Base-by-base conservation (phyloP, 2,329 filamentous ascomycete species). In the Paecilomyces niveus region DNA sequence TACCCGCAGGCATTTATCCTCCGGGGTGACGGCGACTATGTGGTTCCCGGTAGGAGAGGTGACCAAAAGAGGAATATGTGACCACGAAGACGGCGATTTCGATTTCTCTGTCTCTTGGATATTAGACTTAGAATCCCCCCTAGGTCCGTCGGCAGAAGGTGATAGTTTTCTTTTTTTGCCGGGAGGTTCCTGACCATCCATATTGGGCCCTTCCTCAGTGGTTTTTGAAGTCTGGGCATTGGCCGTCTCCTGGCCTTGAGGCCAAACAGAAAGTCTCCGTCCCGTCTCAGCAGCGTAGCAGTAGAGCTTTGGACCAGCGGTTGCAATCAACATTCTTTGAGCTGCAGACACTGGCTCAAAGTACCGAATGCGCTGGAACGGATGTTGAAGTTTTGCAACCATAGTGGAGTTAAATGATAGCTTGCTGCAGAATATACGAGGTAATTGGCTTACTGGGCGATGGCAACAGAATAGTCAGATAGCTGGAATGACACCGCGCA, bases 1-100 rank as follows among this genome's bases (percentile, higher is more conserved):
- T 0, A 97, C 90, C 72, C 90, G 89, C 49, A 99, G 81, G 54
- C 84, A 86, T 78, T 99, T 99, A 78, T 97, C 94, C 68, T 96
- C 90, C n/a, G 85, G 87, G 8, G 92, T 96, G 31, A 95, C 84
- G 22, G 86, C 89, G 50, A 96, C 78, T 21, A 95, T 72, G 74
- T 96, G 50, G 80, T 50, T 83, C 80, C 13, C 86, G 84, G 63
- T 89, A 80, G 13, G 78, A 72, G 90, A 88, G 29, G 83, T 76
- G 22, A 83, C 78, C 63, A 97, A 70, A 62, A 88, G 84, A 59
- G 87, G 88, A 57, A 97, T 83, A 66, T 88, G 85, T 4, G 87
- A 83, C 60, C 73, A 75, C 13, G 61, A 32, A 11, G 62, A 29
- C n/a, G 61, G 35, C 35, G 63, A 29, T n/a, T 66, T 63, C 59